phyloP scores from a whole-genome alignment of 2,329 filamentous ascomycete genomes.

The Calonectria pauciramosa region DNA sequence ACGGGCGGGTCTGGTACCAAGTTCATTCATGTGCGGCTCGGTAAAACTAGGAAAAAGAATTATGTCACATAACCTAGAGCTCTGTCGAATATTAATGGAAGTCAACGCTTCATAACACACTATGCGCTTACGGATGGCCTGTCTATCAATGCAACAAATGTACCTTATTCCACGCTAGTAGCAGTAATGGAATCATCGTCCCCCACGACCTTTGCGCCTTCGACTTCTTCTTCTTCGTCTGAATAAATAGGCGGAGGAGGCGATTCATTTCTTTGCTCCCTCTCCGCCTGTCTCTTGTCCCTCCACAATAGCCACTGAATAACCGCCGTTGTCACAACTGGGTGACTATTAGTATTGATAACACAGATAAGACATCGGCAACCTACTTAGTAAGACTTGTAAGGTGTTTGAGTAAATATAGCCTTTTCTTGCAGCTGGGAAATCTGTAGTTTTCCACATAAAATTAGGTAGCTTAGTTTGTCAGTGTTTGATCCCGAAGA shows the following conservation, averaged over 20 bases:
- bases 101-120: neutral
- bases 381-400: constrained; percentile 28
- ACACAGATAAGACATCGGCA: neutral
- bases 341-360: neutral
- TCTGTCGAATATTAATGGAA: neutral
- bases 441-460: constrained; percentile 36
- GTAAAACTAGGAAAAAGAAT: neutral
- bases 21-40: neutral
- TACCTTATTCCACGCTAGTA: neutral
- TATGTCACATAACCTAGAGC: neutral
- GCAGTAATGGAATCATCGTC: neutral
- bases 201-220: neutral
- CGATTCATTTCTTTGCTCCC: neutral
- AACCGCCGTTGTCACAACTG: neutral
- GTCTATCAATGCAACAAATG: neutral
- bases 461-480: constrained; percentile 29
- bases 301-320: neutral
- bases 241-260: neutral
- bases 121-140: neutral
- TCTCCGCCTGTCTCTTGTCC: neutral
- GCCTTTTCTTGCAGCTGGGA: constrained; percentile 31
- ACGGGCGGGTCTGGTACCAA: neutral
- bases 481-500: neutral
- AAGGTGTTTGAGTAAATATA: constrained; percentile 30
- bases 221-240: neutral